A percentile compares a stretch with the other conserved stretches of the same genome.
Conservation (phyloP, 352 stramenopile genomes). For the Elongisporangium undulatum region DNA sequence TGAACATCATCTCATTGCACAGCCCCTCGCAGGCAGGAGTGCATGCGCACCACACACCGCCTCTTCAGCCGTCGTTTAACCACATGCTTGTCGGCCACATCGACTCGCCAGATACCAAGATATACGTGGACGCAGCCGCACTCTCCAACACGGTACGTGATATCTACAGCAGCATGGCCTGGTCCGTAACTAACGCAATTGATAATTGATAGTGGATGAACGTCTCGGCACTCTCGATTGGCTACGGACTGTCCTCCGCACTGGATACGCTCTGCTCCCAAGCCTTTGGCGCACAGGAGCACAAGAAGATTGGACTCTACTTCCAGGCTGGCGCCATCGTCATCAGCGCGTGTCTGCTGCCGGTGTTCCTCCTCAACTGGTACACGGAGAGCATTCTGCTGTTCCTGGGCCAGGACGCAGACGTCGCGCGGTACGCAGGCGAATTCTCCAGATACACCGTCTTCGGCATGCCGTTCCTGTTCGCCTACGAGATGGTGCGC, state of each 20-base stretch:
- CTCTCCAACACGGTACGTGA: conserved; percentile 42
- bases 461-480: conserved; percentile 60
- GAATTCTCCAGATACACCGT: conserved; percentile 60
- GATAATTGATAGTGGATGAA: conserved; percentile 46
- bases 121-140: conserved; percentile 51
- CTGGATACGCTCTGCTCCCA: conserved; percentile 78
- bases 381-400: conserved; percentile 42
- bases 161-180: not conserved
- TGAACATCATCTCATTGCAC: conserved; percentile 37
- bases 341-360: conserved; percentile 31
- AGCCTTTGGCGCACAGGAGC: conserved; percentile 52
- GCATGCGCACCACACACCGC: no score
- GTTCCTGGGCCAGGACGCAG: conserved; percentile 30
- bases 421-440: conserved; percentile 41
- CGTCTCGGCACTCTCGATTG: conserved; percentile 57
- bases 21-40: no score
- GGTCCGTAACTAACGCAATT: conserved; percentile 1
- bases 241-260: conserved; percentile 58
- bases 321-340: conserved; percentile 65
- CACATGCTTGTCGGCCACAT: conserved; percentile 60
- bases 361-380: conserved; percentile 63
- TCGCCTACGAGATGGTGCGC: conserved; percentile 76
- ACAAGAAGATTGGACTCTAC: conserved; percentile 72
- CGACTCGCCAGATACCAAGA: conserved; percentile 41
- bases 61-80: no score